Percentiles rank a stretch among this genome's conserved stretches.
Evolutionary conservation across 2,329 filamentous ascomycete species (phyloP).

Genomic region (Lasiodiplodia citricola): DNA sequence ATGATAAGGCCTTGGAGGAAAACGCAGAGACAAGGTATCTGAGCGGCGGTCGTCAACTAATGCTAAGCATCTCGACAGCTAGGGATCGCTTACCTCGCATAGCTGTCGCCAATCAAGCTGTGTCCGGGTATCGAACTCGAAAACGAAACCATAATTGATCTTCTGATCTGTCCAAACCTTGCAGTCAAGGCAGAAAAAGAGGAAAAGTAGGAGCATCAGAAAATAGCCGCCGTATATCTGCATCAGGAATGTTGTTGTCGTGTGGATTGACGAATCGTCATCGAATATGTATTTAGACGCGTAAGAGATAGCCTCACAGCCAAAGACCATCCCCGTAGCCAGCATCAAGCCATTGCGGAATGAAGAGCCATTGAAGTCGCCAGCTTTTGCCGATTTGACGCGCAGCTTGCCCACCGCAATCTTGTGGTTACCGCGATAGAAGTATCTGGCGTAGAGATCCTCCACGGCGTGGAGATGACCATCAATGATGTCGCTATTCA

Average conservation of each 20-base stretch:
- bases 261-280: slow-evolving; percentile 32
- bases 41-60: slow-evolving; percentile 68
- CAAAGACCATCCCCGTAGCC: slow-evolving; percentile 50
- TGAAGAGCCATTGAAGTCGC: slow-evolving; percentile 63
- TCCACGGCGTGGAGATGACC: slow-evolving; percentile 80
- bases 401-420: slow-evolving; percentile 87
- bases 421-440: slow-evolving; percentile 92
- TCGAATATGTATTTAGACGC: slow-evolving; percentile 39
- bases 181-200: slow-evolving; percentile 85
- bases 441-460: slow-evolving; percentile 92
- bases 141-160: slow-evolving; percentile 96
- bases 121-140: slow-evolving; percentile 90
- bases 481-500: slow-evolving; percentile 84
- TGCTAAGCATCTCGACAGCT: slow-evolving; percentile 48
- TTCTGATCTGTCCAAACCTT: slow-evolving; percentile 81
- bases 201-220: slow-evolving; percentile 77
- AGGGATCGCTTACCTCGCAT: slow-evolving; percentile 61
- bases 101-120: slow-evolving; percentile 89
- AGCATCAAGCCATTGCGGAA: slow-evolving; percentile 62
- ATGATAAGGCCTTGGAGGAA: slow-evolving; percentile 78
- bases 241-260: slow-evolving; percentile 61
- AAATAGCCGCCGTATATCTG: slow-evolving; percentile 90
- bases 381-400: slow-evolving; percentile 66
- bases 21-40: slow-evolving; percentile 83
- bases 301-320: slow-evolving; percentile 50